These are phyloP conservation scores for Mycena haematopus DNA, from an alignment of 768 basidiomycete species.

Conservation along the genomic window DNA sequence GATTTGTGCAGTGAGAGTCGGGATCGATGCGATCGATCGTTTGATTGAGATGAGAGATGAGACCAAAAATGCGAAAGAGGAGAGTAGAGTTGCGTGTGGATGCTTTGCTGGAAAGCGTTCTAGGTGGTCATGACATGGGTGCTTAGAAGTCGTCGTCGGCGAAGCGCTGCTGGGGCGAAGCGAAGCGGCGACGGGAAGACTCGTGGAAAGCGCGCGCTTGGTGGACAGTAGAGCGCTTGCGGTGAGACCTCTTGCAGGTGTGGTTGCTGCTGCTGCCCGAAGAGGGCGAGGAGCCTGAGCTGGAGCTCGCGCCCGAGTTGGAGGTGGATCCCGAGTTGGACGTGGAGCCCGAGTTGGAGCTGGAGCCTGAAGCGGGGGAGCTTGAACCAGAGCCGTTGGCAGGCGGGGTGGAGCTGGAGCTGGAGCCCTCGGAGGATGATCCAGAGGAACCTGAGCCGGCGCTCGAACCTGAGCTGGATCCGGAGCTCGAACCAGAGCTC, in stretches of 20 bases:
- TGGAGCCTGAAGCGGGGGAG: background rate
- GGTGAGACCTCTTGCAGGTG: constrained; percentile 15
- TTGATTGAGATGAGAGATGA: constrained; percentile 10
- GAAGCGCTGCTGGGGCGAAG: constrained; percentile 14
- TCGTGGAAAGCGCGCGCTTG: constrained; percentile 20
- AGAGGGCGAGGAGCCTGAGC: background rate
- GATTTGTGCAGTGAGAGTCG: constrained; percentile 9
- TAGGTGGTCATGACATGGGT: background rate
- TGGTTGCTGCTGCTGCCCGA: background rate
- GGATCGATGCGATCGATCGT: constrained; percentile 17
- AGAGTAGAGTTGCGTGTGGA: background rate
- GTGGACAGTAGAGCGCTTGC: constrained; percentile 5
- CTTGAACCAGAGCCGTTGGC: background rate
- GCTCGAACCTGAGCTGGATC: background rate
- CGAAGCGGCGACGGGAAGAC: constrained; percentile 17
- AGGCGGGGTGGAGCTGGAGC: background rate
- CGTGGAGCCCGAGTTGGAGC: background rate
- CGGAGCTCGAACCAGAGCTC: background rate
- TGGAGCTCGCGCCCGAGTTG: background rate
- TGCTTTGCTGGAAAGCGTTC: background rate
- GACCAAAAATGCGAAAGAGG: constrained; percentile 1
- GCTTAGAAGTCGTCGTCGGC: constrained; percentile 13
- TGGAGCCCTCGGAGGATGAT: background rate
- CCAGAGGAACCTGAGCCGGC: background rate
- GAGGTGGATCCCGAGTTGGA: background rate